Evolutionary conservation across 192 early-diverging fungal genomes (phyloP).

Genomic region (Entomortierella chlamydospora): DNA sequence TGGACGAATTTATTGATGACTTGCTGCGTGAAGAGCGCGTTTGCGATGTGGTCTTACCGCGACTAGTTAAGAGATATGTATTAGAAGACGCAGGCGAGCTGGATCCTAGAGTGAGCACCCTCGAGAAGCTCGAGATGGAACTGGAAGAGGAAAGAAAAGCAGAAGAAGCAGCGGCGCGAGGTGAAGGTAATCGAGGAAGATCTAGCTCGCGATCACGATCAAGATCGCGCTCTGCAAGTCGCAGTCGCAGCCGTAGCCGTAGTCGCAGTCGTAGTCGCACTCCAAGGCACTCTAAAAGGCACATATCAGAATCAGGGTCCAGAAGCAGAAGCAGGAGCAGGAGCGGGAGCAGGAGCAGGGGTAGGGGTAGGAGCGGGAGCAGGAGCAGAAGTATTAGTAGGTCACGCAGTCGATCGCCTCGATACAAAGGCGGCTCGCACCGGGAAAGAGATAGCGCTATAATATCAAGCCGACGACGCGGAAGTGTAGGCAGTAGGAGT

Average conservation of each 20-base stretch:
- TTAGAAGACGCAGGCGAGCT: slow-evolving; percentile 90
- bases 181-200: slow-evolving; percentile 7
- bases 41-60: slow-evolving; percentile 92
- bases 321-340: slow-evolving; percentile 15
- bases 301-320: neutral
- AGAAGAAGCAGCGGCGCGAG: slow-evolving; percentile 23
- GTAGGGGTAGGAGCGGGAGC: slow-evolving; percentile 19
- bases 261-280: slow-evolving; percentile 14
- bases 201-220: slow-evolving; percentile 43
- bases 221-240: neutral
- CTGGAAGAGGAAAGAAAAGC: slow-evolving; percentile 38
- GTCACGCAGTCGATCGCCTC: neutral
- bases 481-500: slow-evolving; percentile 5
- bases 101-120: slow-evolving; percentile 79
- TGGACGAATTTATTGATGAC: slow-evolving; percentile 95
- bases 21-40: slow-evolving; percentile 83
- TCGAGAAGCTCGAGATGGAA: slow-evolving; percentile 69
- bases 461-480: neutral
- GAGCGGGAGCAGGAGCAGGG: slow-evolving; percentile 19
- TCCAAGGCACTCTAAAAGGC: neutral
- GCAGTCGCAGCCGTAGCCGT: neutral
- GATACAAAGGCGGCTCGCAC: neutral
- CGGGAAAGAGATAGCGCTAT: neutral
- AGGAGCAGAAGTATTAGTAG: slow-evolving; percentile 7
- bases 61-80: slow-evolving; percentile 79